phyloP scores from a whole-genome alignment of 352 stramenopile genomes.

The Phytophthora pistaciae region DNA sequence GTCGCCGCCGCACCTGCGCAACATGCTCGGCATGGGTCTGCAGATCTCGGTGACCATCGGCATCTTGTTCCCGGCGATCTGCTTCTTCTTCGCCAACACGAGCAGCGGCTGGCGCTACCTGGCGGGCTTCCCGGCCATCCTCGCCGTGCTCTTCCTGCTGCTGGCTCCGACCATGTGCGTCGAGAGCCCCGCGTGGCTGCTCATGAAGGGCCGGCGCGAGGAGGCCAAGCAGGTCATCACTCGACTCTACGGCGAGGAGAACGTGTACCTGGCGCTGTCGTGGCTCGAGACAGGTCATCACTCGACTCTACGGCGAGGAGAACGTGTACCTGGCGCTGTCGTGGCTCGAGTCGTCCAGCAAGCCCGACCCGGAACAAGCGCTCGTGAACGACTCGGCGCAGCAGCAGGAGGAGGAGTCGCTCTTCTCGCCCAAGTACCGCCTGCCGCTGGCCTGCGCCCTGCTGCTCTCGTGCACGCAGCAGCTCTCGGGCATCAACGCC shows the following conservation, averaged over 20 bases:
- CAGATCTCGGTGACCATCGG: conserved; percentile 43
- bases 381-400: too few relatives aligned
- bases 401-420: too few relatives aligned
- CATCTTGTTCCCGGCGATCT: conserved; percentile 33
- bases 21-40: conserved; percentile 33
- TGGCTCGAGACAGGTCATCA: conserved; percentile 28
- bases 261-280: conserved; percentile 9
- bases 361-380: too few relatives aligned
- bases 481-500: conserved; percentile 62
- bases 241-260: conserved; percentile 28
- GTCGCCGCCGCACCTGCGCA: conserved; percentile 29
- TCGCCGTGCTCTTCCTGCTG: conserved; percentile 50
- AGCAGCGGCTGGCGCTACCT: conserved; percentile 44
- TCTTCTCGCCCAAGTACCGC: too few relatives aligned
- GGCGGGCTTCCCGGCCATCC: conserved; percentile 51
- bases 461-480: neutral
- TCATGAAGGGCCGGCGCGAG: conserved; percentile 6
- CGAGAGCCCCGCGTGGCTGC: conserved; percentile 39
- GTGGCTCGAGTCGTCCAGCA: too few relatives aligned
- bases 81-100: conserved; percentile 38
- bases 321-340: conserved; percentile 8
- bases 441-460: too few relatives aligned
- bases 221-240: conserved; percentile 27
- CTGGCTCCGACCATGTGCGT: conserved; percentile 36
- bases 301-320: conserved; percentile 29